Base-by-base conservation (phyloP, 257 asterid species). In the Solanum sparsipilum region DNA sequence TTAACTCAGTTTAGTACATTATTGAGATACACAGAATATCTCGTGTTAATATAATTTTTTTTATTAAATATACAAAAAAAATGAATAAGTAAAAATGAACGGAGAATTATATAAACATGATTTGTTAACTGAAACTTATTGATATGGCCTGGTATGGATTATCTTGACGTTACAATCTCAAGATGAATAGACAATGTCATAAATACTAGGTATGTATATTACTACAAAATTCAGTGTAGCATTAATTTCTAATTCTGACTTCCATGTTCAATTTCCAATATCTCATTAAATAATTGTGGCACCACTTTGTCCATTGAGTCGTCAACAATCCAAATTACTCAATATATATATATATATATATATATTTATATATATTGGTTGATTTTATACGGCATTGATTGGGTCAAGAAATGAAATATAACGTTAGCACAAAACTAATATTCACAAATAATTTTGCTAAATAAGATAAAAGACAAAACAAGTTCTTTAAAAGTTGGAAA, bases 11-110 rank as follows among this genome's bases (percentile, higher is more conserved):
- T 52, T 18, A 52, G 63, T 18, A 52, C n/a, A 52, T 52, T 18
- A 52, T 18, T 52, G 0, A 18, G 2, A 0, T 6, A 52, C 1
- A 6, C 63, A 52, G 1, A 52, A 0, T 0, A 56, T 56, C 0
- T 56, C 1, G 4, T 18, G 1, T 56, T 18, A 2, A 20, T 20
- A 52, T 1, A 6, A 18, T 18, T 6, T 46, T 13, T 44, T 44
- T 46, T 13, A 13, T 4, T 13, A 0, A 46, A 13, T 1, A 46
- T 15, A 46, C 16, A 38, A 46, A 46, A 46, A 13, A 46, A 48
- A 5, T 13, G 0, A 0, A 46, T 1, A 13, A 52, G 0, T 2
- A 52, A 52, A 48, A 52, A 2, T 6, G 23, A 18, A 52, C 9
- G 4, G 1, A 56, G 9, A 58, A 52, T 52, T 52, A 18, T 13